Conservation (phyloP, 441 rosid genomes). For the Rhodomyrtus psidioides region DNA sequence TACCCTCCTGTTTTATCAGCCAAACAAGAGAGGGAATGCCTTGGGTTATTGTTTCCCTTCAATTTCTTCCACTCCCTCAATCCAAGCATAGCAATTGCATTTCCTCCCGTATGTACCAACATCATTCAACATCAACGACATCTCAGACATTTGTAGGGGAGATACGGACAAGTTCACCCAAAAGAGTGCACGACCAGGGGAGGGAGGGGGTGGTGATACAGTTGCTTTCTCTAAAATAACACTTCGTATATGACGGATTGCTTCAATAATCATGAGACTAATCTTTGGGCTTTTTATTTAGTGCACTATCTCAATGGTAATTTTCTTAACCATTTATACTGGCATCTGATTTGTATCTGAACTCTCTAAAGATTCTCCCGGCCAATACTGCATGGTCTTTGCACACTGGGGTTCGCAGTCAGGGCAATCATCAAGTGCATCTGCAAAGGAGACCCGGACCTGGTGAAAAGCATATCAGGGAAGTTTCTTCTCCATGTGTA, state of each 20-base stretch:
- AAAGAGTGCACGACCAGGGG: not conserved
- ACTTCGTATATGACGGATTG: not conserved
- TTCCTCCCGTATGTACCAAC: not conserved
- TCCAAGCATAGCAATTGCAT: not conserved
- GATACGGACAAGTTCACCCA: not conserved
- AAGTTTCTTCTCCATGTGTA: conserved; percentile 72
- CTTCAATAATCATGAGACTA: not conserved
- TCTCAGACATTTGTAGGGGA: not conserved
- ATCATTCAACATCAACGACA: not conserved
- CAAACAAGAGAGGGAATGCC: not conserved
- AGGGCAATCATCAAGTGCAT: conserved; percentile 73
- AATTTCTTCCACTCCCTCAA: not conserved
- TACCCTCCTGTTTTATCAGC: not conserved
- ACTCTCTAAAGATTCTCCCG: conserved; percentile 49
- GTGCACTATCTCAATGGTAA: not conserved
- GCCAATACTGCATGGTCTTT: conserved; percentile 89
- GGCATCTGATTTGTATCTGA: conserved; percentile 8
- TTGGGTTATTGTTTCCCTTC: not conserved
- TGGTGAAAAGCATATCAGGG: conserved; percentile 58
- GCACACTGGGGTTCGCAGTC: conserved; percentile 80
- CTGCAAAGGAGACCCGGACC: conserved; percentile 62
- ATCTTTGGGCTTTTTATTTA: not conserved
- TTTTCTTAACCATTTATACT: not conserved
- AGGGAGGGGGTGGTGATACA: not conserved
- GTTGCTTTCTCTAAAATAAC: not conserved